Base-by-base conservation (phyloP, 257 asterid genomes). In the Osmanthus fragrans region DNA sequence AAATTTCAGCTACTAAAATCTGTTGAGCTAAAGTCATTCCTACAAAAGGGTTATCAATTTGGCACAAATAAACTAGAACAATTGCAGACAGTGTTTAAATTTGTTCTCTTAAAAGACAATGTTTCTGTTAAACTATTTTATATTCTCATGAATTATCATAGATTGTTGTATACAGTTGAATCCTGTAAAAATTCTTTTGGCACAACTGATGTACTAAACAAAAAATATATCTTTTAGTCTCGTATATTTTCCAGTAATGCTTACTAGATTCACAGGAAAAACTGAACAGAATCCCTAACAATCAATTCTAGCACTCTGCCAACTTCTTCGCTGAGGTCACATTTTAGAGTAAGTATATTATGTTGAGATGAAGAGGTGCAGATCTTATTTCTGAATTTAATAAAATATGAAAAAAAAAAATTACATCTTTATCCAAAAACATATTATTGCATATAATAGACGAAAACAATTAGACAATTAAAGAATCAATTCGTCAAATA, bases 311-410 rank as follows among this genome's bases (percentile, higher is more conserved):
- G 36, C 32, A 34, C 27, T 60, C 60, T 6, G 60, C 78, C 25
- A 39, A 58, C 49, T 39, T 60, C 68, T 36, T 23, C 13, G 29
- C 27, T 40, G 23, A 30, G 66, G 36, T 36, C 13, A 64, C 47
- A 18, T 21, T 39, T 64, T 15, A 37, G 19, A 75, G 58, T 7
- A 64, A 7, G 42, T 8, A 37, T 29, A 76, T 51, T 70, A 54
- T 5, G 5, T 4, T 33, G 16, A 32, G 34, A 32, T 32, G 3
- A 32, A 39, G 39, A 64, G 18, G 8, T 32, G 34, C 30, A 36
- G 21, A 73, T 45, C 75, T 76, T 21, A 39, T 32, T 77, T 64
- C 25, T 29, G 19, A 71, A 71, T 25, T 69, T 70, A 33, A 37
- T 67, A 51, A 5, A 54, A 56, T 42, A 15, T 27, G 33, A 25